Conservation (phyloP, 768 basidiomycete species). For the Panellus pusillus region DNA sequence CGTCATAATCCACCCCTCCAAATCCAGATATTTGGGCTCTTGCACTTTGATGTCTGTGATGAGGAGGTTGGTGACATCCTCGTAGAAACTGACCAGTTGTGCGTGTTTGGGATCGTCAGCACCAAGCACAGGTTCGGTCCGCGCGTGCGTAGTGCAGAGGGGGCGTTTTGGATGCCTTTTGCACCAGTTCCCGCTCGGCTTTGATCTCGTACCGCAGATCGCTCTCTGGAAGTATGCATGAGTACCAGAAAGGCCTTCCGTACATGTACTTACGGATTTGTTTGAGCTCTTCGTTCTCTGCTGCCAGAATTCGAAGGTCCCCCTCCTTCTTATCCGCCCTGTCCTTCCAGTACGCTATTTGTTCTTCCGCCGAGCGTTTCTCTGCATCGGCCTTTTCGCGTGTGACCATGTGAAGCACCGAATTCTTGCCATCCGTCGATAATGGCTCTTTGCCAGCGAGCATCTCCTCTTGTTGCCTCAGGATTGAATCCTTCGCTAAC, state of each 20-base stretch:
- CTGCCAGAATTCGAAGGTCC: constrained; percentile 43
- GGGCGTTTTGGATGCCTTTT: constrained; percentile 44
- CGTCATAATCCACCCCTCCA: constrained; percentile 61
- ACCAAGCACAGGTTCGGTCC: constrained; percentile 33
- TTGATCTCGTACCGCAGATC: constrained; percentile 57
- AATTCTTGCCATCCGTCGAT: constrained; percentile 45
- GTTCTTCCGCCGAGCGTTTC: constrained; percentile 50
- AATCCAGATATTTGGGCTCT: constrained; percentile 34
- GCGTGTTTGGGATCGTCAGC: constrained; percentile 58
- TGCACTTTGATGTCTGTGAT: constrained; percentile 58
- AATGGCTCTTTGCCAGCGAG: constrained; percentile 57
- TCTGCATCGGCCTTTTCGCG: constrained; percentile 75
- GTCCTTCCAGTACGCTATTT: constrained; percentile 45
- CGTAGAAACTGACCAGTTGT: constrained; percentile 72
- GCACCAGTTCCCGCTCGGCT: constrained; percentile 58
- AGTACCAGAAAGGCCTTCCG: constrained; percentile 1
- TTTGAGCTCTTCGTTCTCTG: constrained; percentile 46
- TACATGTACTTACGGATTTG: constrained; percentile 43
- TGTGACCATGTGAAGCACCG: constrained; percentile 65
- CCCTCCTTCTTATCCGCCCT: constrained; percentile 43
- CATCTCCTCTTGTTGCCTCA: constrained; percentile 55
- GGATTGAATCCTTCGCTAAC: constrained; percentile 57
- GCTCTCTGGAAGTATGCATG: constrained; percentile 39
- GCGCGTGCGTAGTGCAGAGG: constrained; percentile 36
- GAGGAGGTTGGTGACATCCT: constrained; percentile 81